A percentile compares a stretch with the other conserved stretches of the same genome.
Evolutionary conservation across 2,329 filamentous ascomycete species (phyloP).

Genomic region (Colletotrichum sojae): DNA sequence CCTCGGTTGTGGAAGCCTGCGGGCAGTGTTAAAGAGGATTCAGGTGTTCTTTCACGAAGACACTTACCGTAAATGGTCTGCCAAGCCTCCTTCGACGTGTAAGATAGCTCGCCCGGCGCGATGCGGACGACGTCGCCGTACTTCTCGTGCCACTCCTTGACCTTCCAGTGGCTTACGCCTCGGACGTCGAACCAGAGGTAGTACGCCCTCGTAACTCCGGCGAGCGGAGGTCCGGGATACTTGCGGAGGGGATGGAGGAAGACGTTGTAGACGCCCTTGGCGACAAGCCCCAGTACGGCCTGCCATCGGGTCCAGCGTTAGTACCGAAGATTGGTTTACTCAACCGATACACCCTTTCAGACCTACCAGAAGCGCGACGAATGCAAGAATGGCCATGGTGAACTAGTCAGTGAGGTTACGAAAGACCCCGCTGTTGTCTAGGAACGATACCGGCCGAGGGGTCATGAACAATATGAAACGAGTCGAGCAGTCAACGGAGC

Average conservation of each 20-base stretch:
- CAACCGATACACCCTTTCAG: neutral
- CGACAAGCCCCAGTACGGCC: slow-evolving; percentile 24
- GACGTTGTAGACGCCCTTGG: slow-evolving; percentile 45
- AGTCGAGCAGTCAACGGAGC: neutral
- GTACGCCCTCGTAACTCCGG: slow-evolving; percentile 31
- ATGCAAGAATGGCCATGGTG: slow-evolving; percentile 20
- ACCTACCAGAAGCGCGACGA: slow-evolving; percentile 22
- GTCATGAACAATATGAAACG: neutral
- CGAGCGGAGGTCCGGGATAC: slow-evolving; percentile 50
- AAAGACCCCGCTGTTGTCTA: slow-evolving; percentile 13
- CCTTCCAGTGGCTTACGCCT: slow-evolving; percentile 36
- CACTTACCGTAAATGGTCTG: slow-evolving; percentile 55
- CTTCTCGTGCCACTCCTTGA: slow-evolving; percentile 42
- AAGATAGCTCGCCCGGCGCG: slow-evolving; percentile 56
- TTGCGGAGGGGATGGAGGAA: slow-evolving; percentile 49
- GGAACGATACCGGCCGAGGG: slow-evolving; percentile 3
- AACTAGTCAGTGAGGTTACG: slow-evolving; percentile 7
- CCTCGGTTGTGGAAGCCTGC: slow-evolving; percentile 29
- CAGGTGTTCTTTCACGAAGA: neutral
- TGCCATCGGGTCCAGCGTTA: slow-evolving; percentile 9
- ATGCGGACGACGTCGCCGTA: slow-evolving; percentile 56
- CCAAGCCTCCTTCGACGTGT: slow-evolving; percentile 52
- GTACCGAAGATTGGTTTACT: neutral
- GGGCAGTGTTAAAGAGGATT: neutral
- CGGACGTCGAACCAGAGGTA: slow-evolving; percentile 36